Conservation (phyloP, 805 yeast species). For the Starmerella cellae region DNA sequence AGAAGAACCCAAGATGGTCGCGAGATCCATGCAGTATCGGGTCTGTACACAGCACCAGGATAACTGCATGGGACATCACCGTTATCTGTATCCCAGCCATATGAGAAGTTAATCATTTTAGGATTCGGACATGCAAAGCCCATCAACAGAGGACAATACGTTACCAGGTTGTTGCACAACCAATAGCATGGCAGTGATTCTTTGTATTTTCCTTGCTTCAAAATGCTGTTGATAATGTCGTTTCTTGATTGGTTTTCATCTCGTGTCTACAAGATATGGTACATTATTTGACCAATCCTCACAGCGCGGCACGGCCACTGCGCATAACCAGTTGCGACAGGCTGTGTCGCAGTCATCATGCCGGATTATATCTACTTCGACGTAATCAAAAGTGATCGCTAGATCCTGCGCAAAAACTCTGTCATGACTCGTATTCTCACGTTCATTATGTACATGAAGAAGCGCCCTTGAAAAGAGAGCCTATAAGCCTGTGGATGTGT, state of each 20-base stretch:
- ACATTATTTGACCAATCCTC: slow-evolving; percentile 31
- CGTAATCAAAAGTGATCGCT: no score
- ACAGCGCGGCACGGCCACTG: slow-evolving; percentile 80
- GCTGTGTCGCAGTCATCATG: slow-evolving; percentile 54
- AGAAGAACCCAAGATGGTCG: slow-evolving; percentile 9
- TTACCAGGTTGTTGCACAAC: slow-evolving; percentile 62
- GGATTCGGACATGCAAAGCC: slow-evolving; percentile 58
- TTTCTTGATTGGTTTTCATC: slow-evolving; percentile 45
- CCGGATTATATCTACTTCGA: no score
- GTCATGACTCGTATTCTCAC: no score
- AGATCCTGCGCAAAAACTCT: no score
- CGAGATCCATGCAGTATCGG: slow-evolving; percentile 8
- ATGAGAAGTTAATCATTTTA: slow-evolving; percentile 17
- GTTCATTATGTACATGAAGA: no score
- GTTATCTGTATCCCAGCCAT: slow-evolving; percentile 23
- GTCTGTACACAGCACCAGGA: slow-evolving; percentile 28
- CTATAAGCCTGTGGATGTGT: no score
- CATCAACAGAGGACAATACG: slow-evolving; percentile 71
- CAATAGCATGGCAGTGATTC: slow-evolving; percentile 82
- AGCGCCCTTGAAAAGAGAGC: no score
- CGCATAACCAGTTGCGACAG: slow-evolving; percentile 80
- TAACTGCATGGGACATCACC: slow-evolving; percentile 29
- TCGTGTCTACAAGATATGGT: slow-evolving; percentile 33
- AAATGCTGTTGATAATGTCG: slow-evolving; percentile 38
- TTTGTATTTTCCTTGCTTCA: slow-evolving; percentile 49